These are phyloP conservation scores for Nitzschia sp. DNA, from an alignment of 108 stramenopile species.

Conservation along the genomic window DNA sequence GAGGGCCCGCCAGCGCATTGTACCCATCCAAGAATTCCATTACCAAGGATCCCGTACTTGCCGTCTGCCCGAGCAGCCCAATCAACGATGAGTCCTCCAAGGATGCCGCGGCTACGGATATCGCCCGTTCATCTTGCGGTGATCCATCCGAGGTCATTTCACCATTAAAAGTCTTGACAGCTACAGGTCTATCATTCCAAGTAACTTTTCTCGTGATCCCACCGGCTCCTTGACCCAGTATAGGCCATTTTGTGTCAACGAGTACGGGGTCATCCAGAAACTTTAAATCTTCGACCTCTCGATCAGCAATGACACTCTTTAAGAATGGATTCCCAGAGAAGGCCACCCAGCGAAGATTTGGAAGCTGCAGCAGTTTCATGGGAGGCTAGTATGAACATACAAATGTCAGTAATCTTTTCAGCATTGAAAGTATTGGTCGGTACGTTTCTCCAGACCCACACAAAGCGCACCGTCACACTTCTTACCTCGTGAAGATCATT, in stretches of 20 bases:
- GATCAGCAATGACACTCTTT: background rate
- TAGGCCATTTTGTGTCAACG: slow-evolving; percentile 21
- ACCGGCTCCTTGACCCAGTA: slow-evolving; percentile 61
- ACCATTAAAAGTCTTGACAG: slow-evolving; percentile 47
- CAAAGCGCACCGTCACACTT: background rate
- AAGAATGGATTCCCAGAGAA: slow-evolving; percentile 65
- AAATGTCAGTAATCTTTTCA: background rate
- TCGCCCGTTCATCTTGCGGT: slow-evolving; percentile 54
- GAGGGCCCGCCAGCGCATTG: slow-evolving; percentile 59
- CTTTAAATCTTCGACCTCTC: background rate
- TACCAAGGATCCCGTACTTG: slow-evolving; percentile 40
- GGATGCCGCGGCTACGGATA: slow-evolving; percentile 33
- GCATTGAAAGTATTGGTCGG: background rate
- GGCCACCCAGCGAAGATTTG: slow-evolving; percentile 53
- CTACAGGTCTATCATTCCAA: slow-evolving; percentile 15
- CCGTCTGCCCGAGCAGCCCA: slow-evolving; percentile 52
- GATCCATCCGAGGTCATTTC: slow-evolving; percentile 60
- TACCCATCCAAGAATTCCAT: slow-evolving; percentile 62
- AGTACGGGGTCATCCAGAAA: slow-evolving; percentile 28
- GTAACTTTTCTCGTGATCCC: slow-evolving; percentile 48
- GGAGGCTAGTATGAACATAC: slow-evolving; percentile 32
- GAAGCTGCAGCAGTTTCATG: slow-evolving; percentile 36
- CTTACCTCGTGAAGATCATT: slow-evolving; percentile 41
- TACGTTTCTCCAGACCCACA: background rate
- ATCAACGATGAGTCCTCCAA: slow-evolving; percentile 36